These are phyloP conservation scores for Talaromyces sp. DNA, from an alignment of 2,329 filamentous ascomycete genomes.

Conservation along the genomic window DNA sequence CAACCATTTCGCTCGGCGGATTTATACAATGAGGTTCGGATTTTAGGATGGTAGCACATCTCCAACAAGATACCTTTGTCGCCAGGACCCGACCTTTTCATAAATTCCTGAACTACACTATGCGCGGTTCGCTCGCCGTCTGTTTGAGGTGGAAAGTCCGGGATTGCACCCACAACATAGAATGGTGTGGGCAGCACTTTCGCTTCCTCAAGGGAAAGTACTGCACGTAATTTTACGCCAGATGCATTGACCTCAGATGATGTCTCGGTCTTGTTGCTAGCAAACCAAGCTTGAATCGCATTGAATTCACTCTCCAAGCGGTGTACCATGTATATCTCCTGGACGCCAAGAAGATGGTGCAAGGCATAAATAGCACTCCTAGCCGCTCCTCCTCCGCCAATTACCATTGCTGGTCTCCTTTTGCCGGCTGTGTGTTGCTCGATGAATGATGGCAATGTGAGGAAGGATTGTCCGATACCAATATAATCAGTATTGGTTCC, in stretches of 20 bases:
- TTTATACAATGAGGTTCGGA: constrained; percentile 22
- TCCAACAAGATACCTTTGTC: constrained; percentile 25
- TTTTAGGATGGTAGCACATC: constrained; percentile 28
- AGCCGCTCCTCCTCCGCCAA: constrained; percentile 25
- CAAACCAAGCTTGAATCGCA: constrained; percentile 22
- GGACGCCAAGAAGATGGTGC: constrained; percentile 24
- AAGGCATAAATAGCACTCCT: constrained; percentile 25
- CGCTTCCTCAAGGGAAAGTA: constrained; percentile 19
- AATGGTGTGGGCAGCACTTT: constrained; percentile 17
- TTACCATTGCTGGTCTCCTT: constrained; percentile 21
- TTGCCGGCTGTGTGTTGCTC: constrained; percentile 7
- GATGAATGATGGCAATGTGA: neutral
- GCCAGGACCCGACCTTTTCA: neutral
- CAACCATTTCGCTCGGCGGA: constrained; percentile 22
- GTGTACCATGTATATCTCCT: constrained; percentile 28
- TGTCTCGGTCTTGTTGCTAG: neutral
- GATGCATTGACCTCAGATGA: neutral
- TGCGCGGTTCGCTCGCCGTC: constrained; percentile 21
- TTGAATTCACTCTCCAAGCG: constrained; percentile 24
- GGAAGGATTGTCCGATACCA: constrained; percentile 61
- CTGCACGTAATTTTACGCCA: constrained; percentile 19
- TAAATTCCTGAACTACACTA: neutral
- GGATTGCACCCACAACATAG: constrained; percentile 26
- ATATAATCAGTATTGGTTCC: constrained; percentile 76
- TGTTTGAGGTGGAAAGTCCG: constrained; percentile 22